Evolutionary conservation across 2,329 filamentous ascomycete genomes (phyloP), one percentile per base, ranked within the genome.

Genomic region (Fusarium sp.): DNA sequence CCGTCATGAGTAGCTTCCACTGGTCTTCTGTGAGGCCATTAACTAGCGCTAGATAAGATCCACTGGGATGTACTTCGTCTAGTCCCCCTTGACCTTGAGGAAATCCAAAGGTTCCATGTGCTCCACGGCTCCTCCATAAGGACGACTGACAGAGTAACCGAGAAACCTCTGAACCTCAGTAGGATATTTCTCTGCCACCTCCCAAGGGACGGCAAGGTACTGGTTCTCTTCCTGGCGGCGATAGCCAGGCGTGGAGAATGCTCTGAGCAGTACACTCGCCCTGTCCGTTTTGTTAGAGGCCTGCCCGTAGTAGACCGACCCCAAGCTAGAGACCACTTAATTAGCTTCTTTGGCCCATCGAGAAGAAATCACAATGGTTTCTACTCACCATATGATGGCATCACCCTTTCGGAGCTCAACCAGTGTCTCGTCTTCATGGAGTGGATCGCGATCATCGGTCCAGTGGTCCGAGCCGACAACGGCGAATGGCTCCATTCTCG

Each of bases 111-210:
- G 64, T 11, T 67, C 64, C 58, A 67, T 67, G 12, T 67, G 64
- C 33, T 67, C 64, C n/a, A 67, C 64, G 4, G 31, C 20, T 22
- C 64, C 64, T 22, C 64, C 64, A 20, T 67, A 67, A 36, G 64
- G 64, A 10, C 64, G 64, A 24, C 64, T 66, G 17, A 66, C 51
- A 38, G 14, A 62, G 38, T 58, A 62, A 14, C 64, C 64, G 1
- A 66, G 17, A 10, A 62, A 44, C 16, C 31, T 27, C 29, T 33
- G 24, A 6, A 62, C 46, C 14, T 62, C 51, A 2, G 27, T 12
- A 6, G 64, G 46, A 36, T 56, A 62, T 5, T 27, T 62, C 31
- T 66, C 44, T 9, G 38, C 31, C 12, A 62, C 64, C 16, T 62
- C 64, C 36, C 46, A 35, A 5, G 58, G 58, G n/a, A 66, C 33